A percentile compares a stretch with the other conserved stretches of the same genome.
These are phyloP conservation scores for Endogone sp. DNA, from an alignment of 192 early-diverging fungal genomes.

Conservation along the genomic window DNA sequence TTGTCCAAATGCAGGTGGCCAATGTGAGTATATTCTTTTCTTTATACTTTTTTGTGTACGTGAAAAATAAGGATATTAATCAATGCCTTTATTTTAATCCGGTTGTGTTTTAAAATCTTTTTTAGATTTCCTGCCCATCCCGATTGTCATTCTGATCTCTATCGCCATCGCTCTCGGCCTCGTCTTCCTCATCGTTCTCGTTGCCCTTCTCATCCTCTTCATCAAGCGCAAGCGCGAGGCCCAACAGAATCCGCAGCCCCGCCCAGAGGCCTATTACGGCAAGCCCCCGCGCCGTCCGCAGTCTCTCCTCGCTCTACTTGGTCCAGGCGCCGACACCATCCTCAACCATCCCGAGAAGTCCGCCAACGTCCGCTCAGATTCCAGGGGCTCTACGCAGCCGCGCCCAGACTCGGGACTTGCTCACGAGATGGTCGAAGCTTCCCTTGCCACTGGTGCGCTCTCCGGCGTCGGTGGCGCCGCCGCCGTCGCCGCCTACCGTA, in stretches of 20 bases:
- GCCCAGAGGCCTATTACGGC: constrained; percentile 21
- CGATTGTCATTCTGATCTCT: constrained; percentile 65
- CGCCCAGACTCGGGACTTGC: too few species aligned
- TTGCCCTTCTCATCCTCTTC: constrained; percentile 49
- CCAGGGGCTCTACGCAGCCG: too few species aligned
- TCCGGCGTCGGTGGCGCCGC: too few species aligned
- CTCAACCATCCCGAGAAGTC: background rate
- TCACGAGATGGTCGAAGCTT: too few species aligned
- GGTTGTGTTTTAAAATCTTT: background rate
- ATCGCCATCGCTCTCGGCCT: constrained; percentile 60
- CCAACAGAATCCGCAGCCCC: constrained; percentile 7
- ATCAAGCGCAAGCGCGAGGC: constrained; percentile 19
- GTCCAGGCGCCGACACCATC: constrained; percentile 6
- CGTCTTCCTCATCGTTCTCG: constrained; percentile 59
- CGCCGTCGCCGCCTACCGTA: too few species aligned
- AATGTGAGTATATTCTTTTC: background rate
- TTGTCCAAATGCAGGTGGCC: background rate
- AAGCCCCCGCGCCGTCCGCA: constrained; percentile 26
- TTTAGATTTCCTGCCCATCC: constrained; percentile 37
- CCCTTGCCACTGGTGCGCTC: too few species aligned
- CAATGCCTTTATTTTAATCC: too few species aligned
- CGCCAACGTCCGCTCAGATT: too few species aligned
- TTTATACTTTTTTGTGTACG: too few species aligned
- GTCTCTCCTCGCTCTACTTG: constrained; percentile 22
- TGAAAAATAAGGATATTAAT: too few species aligned